These are phyloP conservation scores for Globisporangium viniferum DNA, from an alignment of 352 stramenopile genomes.

Conservation along the genomic window DNA sequence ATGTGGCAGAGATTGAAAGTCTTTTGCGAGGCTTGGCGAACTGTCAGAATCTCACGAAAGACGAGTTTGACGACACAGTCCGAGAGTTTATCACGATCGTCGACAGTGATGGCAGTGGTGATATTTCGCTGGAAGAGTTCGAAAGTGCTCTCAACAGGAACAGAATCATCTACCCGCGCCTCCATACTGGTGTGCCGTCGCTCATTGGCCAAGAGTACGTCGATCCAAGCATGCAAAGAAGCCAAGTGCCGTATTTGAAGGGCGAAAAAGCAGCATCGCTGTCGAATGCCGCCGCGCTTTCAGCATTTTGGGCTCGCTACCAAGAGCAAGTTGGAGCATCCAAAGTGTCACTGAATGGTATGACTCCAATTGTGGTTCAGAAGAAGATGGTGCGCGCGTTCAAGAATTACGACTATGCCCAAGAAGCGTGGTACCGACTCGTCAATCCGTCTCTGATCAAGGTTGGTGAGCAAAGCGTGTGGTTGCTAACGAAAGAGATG, in stretches of 20 bases:
- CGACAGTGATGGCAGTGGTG: slow-evolving; percentile 73
- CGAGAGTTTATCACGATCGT: slow-evolving; percentile 75
- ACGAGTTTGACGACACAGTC: slow-evolving; percentile 77
- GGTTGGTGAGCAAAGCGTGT: slow-evolving; percentile 59
- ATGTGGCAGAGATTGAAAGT: slow-evolving; percentile 60
- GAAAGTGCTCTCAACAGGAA: slow-evolving; percentile 61
- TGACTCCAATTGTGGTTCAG: slow-evolving; percentile 55
- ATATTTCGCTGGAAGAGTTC: slow-evolving; percentile 86
- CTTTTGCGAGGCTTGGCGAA: slow-evolving; percentile 66
- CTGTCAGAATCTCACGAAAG: slow-evolving; percentile 65
- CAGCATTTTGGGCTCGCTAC: slow-evolving; percentile 72
- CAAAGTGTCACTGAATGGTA: slow-evolving; percentile 54
- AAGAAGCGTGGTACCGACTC: slow-evolving; percentile 81
- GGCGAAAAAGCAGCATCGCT: slow-evolving; percentile 35
- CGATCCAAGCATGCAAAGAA: slow-evolving; percentile 56
- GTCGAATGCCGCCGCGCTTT: slow-evolving; percentile 54
- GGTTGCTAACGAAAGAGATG: slow-evolving; percentile 82
- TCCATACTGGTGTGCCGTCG: slow-evolving; percentile 56
- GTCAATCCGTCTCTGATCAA: slow-evolving; percentile 76
- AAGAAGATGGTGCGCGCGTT: slow-evolving; percentile 87
- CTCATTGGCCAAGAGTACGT: slow-evolving; percentile 82
- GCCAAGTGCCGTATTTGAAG: slow-evolving; percentile 59
- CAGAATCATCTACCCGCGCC: slow-evolving; percentile 62
- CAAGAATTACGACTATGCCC: slow-evolving; percentile 84
- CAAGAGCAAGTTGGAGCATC: slow-evolving; percentile 63